These are phyloP conservation scores for Solanum bulbocastanum DNA, from an alignment of 257 asterid genomes.

Conservation along the genomic window DNA sequence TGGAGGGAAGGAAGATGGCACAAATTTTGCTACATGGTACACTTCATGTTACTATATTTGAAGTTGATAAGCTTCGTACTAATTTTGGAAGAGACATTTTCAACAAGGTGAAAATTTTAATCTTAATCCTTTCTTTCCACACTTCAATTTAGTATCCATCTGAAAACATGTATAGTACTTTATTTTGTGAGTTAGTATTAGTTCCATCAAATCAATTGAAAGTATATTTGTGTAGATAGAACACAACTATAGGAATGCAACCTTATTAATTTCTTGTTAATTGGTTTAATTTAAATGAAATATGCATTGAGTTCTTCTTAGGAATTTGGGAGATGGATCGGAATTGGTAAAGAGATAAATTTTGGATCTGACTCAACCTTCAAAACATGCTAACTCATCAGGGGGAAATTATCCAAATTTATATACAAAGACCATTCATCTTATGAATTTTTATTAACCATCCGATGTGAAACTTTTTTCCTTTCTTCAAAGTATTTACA, in stretches of 20 bases:
- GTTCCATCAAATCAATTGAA: neutral
- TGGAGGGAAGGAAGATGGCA: slow-evolving; percentile 12
- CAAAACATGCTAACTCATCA: neutral
- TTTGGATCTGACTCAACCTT: neutral
- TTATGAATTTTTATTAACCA: neutral
- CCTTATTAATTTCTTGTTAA: neutral
- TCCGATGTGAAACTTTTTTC: neutral
- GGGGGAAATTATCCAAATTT: neutral
- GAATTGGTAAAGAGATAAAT: neutral
- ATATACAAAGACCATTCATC: neutral
- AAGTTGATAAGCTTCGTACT: slow-evolving; percentile 18
- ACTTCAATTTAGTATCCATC: neutral
- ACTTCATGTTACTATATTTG: slow-evolving; percentile 22
- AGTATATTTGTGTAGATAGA: neutral
- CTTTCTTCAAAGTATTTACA: accelerated
- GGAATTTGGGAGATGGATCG: neutral
- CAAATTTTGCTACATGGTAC: slow-evolving; percentile 31
- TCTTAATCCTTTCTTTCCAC: neutral
- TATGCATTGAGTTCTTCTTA: neutral
- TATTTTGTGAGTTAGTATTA: neutral
- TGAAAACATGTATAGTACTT: neutral
- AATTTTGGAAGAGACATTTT: slow-evolving; percentile 1
- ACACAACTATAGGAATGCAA: neutral
- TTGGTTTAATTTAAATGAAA: neutral
- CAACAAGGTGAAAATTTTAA: slow-evolving; percentile 7